These are phyloP conservation scores for Neopestalotiopsis rosae DNA, from an alignment of 2,329 filamentous ascomycete species.

Conservation along the genomic window DNA sequence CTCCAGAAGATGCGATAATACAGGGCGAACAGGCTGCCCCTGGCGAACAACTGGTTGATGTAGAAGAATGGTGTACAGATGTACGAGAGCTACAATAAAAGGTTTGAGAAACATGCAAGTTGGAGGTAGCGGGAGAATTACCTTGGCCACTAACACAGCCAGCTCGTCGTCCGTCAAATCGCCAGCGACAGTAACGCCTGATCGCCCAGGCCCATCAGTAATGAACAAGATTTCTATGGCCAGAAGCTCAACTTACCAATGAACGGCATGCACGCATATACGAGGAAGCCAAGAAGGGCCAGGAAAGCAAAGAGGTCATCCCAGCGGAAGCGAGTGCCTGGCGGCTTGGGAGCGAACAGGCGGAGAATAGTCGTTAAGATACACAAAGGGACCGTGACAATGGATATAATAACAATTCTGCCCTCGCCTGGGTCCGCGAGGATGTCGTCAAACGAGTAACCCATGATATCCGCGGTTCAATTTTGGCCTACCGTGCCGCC, in stretches of 20 bases:
- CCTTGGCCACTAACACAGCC: background rate
- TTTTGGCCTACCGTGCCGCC: no score
- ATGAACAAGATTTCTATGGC: background rate
- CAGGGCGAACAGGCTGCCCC: conserved; percentile 25
- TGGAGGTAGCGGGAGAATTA: background rate
- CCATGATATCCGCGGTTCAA: no score
- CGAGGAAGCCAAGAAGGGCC: conserved; percentile 4
- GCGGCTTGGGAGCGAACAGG: no score
- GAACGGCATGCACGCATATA: background rate
- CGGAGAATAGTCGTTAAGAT: no score
- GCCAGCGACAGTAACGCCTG: background rate
- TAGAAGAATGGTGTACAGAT: conserved; percentile 4
- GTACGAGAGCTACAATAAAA: background rate
- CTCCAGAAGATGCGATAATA: conserved; percentile 28
- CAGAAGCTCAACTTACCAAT: background rate
- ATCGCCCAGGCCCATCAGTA: background rate
- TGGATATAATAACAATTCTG: no score
- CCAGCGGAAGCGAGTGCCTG: background rate
- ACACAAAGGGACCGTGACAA: no score
- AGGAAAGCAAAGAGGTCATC: conserved; percentile 7
- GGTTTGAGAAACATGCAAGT: background rate
- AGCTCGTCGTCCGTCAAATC: background rate
- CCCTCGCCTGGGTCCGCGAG: no score
- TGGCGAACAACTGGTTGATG: conserved; percentile 17
- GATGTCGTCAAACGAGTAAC: no score